A percentile compares a stretch with the other conserved stretches of the same genome.
Conservation (phyloP, 2,329 filamentous ascomycete species). For the Xylariaceae sp. region DNA sequence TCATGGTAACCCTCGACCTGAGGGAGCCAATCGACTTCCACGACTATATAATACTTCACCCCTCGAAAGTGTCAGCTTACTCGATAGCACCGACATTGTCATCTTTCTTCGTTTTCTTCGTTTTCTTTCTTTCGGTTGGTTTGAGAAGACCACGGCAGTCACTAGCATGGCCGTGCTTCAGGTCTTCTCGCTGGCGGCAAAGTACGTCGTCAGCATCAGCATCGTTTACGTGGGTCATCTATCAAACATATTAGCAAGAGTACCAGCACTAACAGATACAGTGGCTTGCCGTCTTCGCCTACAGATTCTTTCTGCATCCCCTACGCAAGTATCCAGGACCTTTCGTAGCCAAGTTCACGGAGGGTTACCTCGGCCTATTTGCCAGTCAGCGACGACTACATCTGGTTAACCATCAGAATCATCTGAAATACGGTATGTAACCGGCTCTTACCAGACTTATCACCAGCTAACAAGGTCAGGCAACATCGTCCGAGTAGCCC, state of each 20-base stretch:
- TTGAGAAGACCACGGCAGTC: background rate
- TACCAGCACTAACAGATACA: background rate
- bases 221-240: background rate
- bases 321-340: constrained; percentile 18
- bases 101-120: background rate
- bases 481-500: constrained; percentile 13
- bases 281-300: constrained; percentile 13
- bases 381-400: constrained; percentile 12
- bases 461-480: background rate
- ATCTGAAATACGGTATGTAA: constrained; percentile 19
- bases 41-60: too few species aligned
- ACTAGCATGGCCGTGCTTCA: background rate
- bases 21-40: too few species aligned
- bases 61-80: too few species aligned
- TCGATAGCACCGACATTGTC: background rate
- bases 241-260: background rate
- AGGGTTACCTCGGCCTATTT: constrained; percentile 16
- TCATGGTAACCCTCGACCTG: too few species aligned
- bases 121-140: too few species aligned
- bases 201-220: background rate
- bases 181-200: background rate
- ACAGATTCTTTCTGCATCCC: constrained; percentile 16
- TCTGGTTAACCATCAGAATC: constrained; percentile 12
- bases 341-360: constrained; percentile 15
- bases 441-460: background rate